These are phyloP conservation scores for Mycocalia duriaeana DNA, from an alignment of 1,284 basidiomycete species.

Conservation along the genomic window DNA sequence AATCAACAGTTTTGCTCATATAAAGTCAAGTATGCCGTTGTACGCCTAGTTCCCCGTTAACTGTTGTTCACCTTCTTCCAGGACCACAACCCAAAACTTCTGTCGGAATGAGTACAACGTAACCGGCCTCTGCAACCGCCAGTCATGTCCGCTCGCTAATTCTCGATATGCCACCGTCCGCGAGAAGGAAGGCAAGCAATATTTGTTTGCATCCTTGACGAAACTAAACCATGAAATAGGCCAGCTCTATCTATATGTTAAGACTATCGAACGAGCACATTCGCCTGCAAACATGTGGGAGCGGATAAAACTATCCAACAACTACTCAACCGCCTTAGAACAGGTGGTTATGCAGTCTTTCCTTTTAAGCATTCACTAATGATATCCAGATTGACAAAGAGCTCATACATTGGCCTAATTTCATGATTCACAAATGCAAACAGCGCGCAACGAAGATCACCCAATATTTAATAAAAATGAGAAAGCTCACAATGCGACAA, in stretches of 20 bases:
- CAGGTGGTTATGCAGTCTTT: slow-evolving; percentile 51
- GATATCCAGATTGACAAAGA: slow-evolving; percentile 84
- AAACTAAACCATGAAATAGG: too few relatives aligned
- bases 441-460: slow-evolving; percentile 98
- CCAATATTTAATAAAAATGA: slow-evolving; percentile 98
- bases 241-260: slow-evolving; percentile 91
- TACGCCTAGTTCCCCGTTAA: slow-evolving; percentile 3
- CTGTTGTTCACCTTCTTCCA: slow-evolving; percentile 27
- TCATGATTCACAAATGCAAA: slow-evolving; percentile 97
- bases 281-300: slow-evolving; percentile 98
- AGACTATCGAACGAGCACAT: slow-evolving; percentile 97
- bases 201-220: too few relatives aligned
- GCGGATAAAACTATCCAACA: slow-evolving; percentile 86
- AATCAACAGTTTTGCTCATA: slow-evolving; percentile 94
- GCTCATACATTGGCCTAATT: slow-evolving; percentile 96
- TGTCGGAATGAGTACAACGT: slow-evolving; percentile 99
- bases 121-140: slow-evolving; percentile 93
- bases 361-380: background rate
- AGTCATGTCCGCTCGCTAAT: slow-evolving; percentile 96
- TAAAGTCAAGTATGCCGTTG: slow-evolving; percentile 84
- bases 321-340: slow-evolving; percentile 92
- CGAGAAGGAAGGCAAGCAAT: slow-evolving; percentile 80
- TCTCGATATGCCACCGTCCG: slow-evolving; percentile 95
- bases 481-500: slow-evolving; percentile 83
- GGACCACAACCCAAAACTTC: slow-evolving; percentile 93